Conservation (phyloP, 106 monocot species). For the Apostasia ramifera region DNA sequence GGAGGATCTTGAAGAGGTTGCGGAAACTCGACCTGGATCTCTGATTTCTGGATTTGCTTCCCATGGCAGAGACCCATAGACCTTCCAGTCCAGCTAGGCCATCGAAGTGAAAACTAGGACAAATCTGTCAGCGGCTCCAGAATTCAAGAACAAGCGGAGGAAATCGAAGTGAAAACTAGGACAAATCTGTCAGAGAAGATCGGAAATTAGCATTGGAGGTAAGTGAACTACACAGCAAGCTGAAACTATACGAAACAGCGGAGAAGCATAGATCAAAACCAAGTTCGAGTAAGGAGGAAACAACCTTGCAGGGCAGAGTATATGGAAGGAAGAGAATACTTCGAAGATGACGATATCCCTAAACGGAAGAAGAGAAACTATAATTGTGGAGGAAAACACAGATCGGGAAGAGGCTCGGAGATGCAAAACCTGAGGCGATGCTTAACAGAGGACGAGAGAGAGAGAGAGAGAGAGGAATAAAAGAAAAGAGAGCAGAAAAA, state of each 20-base stretch:
- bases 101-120: background rate
- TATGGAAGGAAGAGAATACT: background rate
- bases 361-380: background rate
- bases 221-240: background rate
- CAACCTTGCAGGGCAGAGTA: background rate
- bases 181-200: background rate
- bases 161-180: background rate
- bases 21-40: slow-evolving; percentile 2
- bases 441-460: background rate
- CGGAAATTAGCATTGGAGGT: background rate
- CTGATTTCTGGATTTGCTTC: slow-evolving; percentile 27
- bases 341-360: background rate
- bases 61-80: slow-evolving; percentile 77
- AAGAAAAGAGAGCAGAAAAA: background rate
- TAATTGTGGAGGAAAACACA: background rate
- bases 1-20: background rate
- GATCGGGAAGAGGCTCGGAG: background rate
- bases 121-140: background rate
- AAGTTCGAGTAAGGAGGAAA: background rate
- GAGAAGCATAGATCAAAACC: background rate
- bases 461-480: background rate
- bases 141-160: background rate
- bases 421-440: background rate
- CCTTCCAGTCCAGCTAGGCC: background rate
- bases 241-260: background rate